Evolutionary conservation across 805 yeast genomes (phyloP).

Genomic region (Wickerhamomyces ciferrii): DNA sequence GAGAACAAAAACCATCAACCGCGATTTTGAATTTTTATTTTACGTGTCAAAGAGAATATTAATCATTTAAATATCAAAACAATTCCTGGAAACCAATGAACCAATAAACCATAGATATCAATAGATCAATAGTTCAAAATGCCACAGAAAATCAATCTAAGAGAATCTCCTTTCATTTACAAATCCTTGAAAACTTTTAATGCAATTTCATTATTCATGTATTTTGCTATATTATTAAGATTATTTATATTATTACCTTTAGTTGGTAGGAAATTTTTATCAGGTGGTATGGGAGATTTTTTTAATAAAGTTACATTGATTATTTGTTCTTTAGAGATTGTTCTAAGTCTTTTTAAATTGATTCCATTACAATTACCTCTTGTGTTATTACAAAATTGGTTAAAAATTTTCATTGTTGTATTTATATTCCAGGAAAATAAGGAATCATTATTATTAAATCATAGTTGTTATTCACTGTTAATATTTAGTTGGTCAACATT

Average conservation of each 20-base stretch:
- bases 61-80: background rate
- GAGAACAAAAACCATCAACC: background rate
- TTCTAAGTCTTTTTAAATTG: constrained; percentile 2
- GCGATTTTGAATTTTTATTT: background rate
- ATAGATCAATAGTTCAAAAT: constrained; percentile 1
- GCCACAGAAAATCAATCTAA: constrained; percentile 14
- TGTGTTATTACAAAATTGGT: constrained; percentile 3
- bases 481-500: background rate
- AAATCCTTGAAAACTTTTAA: constrained; percentile 5
- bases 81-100: too few species aligned
- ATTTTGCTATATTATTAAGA: constrained; percentile 32
- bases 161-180: constrained; percentile 8
- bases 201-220: constrained; percentile 9
- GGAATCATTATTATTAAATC: background rate
- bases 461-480: constrained; percentile 1
- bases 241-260: constrained; percentile 51
- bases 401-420: constrained; percentile 1
- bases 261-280: constrained; percentile 59
- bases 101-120: too few species aligned
- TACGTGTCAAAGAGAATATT: background rate
- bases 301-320: constrained; percentile 20
- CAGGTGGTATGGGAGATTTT: constrained; percentile 71
- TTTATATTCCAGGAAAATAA: background rate
- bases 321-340: constrained; percentile 2
- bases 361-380: constrained; percentile 6